Evolutionary conservation across 345 rosid genomes (phyloP), one percentile per base, ranked within the genome.

Genomic region (Acer saccharum): DNA sequence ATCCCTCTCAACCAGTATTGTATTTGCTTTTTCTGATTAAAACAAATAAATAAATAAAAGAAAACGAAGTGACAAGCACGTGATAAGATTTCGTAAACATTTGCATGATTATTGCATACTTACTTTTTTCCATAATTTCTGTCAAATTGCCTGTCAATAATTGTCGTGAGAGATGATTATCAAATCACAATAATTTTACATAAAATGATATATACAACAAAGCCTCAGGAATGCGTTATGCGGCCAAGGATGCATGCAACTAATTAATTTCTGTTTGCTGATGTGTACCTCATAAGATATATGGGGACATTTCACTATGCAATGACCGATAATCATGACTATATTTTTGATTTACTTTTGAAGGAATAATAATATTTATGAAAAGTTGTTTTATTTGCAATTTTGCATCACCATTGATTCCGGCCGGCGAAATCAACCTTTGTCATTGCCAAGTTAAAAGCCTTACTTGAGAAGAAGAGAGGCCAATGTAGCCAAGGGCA

Each of bases 401-500:
- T 41, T 48, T 48, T 48, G 14, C 54, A 48, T 48, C 54, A 11
- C 55, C 55, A 50, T 50, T 50, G 14, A 50, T 50, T 50, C 55
- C 55, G 55, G 55, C 55, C 55, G 18, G 55, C 16, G 55, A 6
- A 61, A 61, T 35, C 5, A 35, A 35, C 39, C 3, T 4, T 35
- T 35, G 39, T 35, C 39, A 35, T 25, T 62, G 66, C 62, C 77
- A 65, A 75, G 17, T 14, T 65, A 13, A 55, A 55, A 58, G 79
- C 79, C 82, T 80, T 55, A 9, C 79, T 54, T 80, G 82, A 55
- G 76, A 76, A 80, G 76, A 69, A 46, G 76, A 75, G 76, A 80
- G 79, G 10, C 75, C 65, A 75, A 71, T 70, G 72, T 80, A 80
- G 82, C 82, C 82, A 75, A 70, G 76, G 76, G 58, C 82, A 75